Evolutionary conservation across 1,139 yeast species (phyloP), one percentile per base, ranked within the genome.

Genomic region (Scheffersomyces cryptocercus): DNA sequence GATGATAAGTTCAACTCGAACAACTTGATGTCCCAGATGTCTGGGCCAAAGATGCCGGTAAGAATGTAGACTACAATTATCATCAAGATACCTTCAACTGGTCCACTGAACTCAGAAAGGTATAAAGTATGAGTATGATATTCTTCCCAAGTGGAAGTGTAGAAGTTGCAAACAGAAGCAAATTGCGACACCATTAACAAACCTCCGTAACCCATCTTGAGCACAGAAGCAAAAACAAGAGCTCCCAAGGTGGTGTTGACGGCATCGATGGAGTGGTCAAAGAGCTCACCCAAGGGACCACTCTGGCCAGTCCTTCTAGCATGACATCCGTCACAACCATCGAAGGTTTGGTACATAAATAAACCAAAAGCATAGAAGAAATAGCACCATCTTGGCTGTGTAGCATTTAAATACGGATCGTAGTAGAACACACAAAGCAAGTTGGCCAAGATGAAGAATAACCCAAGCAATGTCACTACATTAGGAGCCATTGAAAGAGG

Each of bases 321-420:
- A 64, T 91, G 98, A 52, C 86, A 80, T 9, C 98, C 98, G 64
- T 91, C 98, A 65, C 96, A 88, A 2, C 97, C 97, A 67, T 91
- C 98, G 63, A 91, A 90, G 0, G 98, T 91, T 61, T 91, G 98
- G 63, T 91, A 91, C 76, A 90, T 70, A 61, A 91, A 90, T 51
- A 91, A 70, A 2, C 96, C 95, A 54, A 87, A 62, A 0, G 95
- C 97, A 61, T 88, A 88, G 41, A 87, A 75, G 54, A 80, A 79
- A 62, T 88, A 89, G 32, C 87, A 79, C 96, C 96, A 89, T 38
- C 79, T 64, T n/a, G 98, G 97, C 24, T 81, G 74, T 2, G 73
- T 73, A 13, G 65, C 60, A 41, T 80, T 69, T 47, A 87, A 75
- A 45, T 75, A 70, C 1, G 97, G 96, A 62, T 89, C 95, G 54